Percentiles rank a stretch among this genome's conserved stretches.
These are phyloP conservation scores for Skeletonema potamos DNA, from an alignment of 108 stramenopile genomes.

Conservation along the genomic window DNA sequence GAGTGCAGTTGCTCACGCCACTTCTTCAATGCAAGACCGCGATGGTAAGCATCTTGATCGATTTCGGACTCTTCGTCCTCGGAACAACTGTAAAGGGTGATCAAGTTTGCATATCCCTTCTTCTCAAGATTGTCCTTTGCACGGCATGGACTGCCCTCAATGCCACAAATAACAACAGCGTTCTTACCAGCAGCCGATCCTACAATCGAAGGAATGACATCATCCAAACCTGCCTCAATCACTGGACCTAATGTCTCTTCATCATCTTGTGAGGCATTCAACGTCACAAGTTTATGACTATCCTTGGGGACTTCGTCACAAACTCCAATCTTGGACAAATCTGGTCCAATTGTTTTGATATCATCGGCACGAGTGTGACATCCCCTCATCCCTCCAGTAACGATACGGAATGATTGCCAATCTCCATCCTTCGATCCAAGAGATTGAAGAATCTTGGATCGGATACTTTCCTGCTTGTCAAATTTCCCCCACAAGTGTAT, in stretches of 20 bases:
- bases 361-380: constrained; percentile 76
- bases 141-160: constrained; percentile 22
- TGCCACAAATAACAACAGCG: constrained; percentile 32
- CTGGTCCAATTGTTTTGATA: constrained; percentile 68
- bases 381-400: constrained; percentile 82
- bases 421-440: constrained; percentile 11
- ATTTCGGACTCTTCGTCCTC: constrained; percentile 22
- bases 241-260: constrained; percentile 20
- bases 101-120: constrained; percentile 26
- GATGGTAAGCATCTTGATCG: constrained; percentile 18
- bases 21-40: constrained; percentile 24
- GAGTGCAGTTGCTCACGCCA: constrained; percentile 28
- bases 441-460: constrained; percentile 39
- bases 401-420: constrained; percentile 61
- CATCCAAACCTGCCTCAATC: constrained; percentile 39
- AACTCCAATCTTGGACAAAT: constrained; percentile 33
- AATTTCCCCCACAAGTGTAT: constrained; percentile 43
- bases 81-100: constrained; percentile 37
- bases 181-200: constrained; percentile 3
- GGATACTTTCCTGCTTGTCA: constrained; percentile 36
- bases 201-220: constrained; percentile 27
- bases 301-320: constrained; percentile 18
- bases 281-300: constrained; percentile 16
- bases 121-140: constrained; percentile 29
- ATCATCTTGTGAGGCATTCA: constrained; percentile 30